Percentiles rank a stretch among this genome's conserved stretches.
Conservation (phyloP, 2,329 filamentous ascomycete species). For the Arthrobotrys sinensis region DNA sequence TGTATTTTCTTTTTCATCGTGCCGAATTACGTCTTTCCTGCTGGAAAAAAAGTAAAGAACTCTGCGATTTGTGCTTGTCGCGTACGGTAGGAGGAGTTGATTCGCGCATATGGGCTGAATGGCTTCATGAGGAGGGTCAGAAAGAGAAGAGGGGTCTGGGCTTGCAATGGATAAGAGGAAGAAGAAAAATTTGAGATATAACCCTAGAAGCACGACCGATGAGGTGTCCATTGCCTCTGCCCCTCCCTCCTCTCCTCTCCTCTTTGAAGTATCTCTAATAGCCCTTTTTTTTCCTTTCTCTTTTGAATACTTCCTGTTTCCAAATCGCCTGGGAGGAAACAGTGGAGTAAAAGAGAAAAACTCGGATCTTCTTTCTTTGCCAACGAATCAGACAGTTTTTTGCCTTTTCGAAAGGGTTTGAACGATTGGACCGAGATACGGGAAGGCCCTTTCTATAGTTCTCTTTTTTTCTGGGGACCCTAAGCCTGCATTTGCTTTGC, state of each 20-base stretch:
- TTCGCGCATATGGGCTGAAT: slow-evolving; percentile 56
- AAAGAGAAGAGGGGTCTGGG: slow-evolving; percentile 40
- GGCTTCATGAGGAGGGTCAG: slow-evolving; percentile 28
- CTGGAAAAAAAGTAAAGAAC: slow-evolving; percentile 28
- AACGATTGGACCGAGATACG: slow-evolving; percentile 44
- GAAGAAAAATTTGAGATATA: slow-evolving; percentile 48
- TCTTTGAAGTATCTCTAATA: slow-evolving; percentile 23
- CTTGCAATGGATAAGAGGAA: slow-evolving; percentile 25
- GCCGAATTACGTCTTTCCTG: slow-evolving; percentile 50
- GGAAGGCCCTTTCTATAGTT: slow-evolving; percentile 34
- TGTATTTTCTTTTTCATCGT: slow-evolving; percentile 49
- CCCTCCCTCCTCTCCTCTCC: slow-evolving; percentile 41
- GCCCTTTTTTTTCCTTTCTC: slow-evolving; percentile 13
- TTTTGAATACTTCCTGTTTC: slow-evolving; percentile 5
- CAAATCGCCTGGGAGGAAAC: background rate
- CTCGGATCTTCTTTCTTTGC: slow-evolving; percentile 43
- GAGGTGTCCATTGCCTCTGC: slow-evolving; percentile 52
- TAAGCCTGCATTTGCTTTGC: slow-evolving; percentile 59
- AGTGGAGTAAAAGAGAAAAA: slow-evolving; percentile 36
- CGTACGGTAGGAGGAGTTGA: slow-evolving; percentile 55
- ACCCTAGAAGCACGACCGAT: slow-evolving; percentile 45
- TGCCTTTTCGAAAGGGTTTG: slow-evolving; percentile 29
- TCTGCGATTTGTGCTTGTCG: slow-evolving; percentile 35
- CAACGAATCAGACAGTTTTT: slow-evolving; percentile 58
- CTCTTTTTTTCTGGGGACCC: slow-evolving; percentile 44